Percentiles rank a stretch among this genome's conserved stretches.
phyloP scores from a whole-genome alignment of 176 grass and related monocot species.

The Tuctoria greenei region DNA sequence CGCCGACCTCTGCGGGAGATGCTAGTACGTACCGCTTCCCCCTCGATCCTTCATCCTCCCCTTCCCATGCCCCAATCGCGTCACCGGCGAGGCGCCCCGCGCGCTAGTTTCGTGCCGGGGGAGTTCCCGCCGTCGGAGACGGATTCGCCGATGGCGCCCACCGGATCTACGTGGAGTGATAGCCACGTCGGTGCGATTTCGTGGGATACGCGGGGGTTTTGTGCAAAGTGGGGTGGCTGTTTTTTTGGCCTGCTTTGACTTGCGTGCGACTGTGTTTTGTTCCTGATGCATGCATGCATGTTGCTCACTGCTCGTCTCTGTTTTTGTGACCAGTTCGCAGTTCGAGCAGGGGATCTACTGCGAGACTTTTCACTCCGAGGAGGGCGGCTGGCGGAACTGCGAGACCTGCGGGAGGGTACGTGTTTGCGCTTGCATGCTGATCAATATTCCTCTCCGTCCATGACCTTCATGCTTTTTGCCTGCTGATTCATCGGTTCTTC shows the following conservation, averaged over 20 bases:
- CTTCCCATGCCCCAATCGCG: conserved; percentile 21
- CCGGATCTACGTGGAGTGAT: conserved; percentile 75
- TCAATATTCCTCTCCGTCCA: neutral
- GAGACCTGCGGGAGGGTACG: conserved; percentile 90
- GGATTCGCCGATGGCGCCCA: conserved; percentile 53
- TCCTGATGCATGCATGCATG: conserved; percentile 52
- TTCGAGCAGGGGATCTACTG: conserved; percentile 95
- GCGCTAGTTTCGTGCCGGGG: conserved; percentile 33
- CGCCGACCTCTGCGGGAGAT: conserved; percentile 93
- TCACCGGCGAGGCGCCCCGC: neutral
- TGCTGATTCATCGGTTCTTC: conserved; percentile 12
- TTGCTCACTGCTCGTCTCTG: neutral
- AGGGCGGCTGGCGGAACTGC: conserved; percentile 91
- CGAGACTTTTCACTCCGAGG: conserved; percentile 84
- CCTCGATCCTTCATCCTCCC: conserved; percentile 20
- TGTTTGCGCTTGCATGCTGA: conserved; percentile 7
- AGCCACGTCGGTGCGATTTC: conserved; percentile 48
- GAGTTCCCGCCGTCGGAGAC: conserved; percentile 13
- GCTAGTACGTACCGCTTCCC: conserved; percentile 66
- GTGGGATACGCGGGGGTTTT: conserved; percentile 33
- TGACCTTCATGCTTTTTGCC: neutral
- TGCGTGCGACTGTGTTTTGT: conserved; percentile 41
- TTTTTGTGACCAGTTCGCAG: conserved; percentile 42
- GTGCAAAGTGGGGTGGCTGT: conserved; percentile 39
- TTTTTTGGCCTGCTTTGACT: conserved; percentile 42